Conservation (phyloP, 139 green algal species). For the Chlamydomonas eustigma region DNA sequence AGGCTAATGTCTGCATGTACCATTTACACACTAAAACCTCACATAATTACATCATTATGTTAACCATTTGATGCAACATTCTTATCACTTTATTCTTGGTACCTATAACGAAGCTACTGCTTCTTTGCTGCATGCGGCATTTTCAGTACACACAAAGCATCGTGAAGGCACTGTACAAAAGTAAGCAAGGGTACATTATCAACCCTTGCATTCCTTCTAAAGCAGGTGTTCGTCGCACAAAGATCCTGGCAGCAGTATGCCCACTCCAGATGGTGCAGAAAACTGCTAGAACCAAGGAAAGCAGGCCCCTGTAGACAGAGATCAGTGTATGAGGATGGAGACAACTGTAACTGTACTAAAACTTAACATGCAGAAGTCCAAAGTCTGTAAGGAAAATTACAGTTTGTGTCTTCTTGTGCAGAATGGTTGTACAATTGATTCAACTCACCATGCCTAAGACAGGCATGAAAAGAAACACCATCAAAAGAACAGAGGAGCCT, state of each 20-base stretch:
- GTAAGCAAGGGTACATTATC: slow-evolving; percentile 74
- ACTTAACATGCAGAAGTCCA: too few species aligned
- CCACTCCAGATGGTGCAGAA: slow-evolving; percentile 69
- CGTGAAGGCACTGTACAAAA: slow-evolving; percentile 80
- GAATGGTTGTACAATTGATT: too few species aligned
- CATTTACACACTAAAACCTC: too few species aligned
- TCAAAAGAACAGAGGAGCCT: too few species aligned
- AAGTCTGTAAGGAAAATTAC: not conserved
- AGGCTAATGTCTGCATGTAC: too few species aligned
- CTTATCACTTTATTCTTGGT: too few species aligned
- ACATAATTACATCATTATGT: too few species aligned
- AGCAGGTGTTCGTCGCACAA: slow-evolving; percentile 51
- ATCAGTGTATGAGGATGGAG: not conserved
- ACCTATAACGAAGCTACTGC: too few species aligned
- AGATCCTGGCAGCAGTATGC: slow-evolving; percentile 59
- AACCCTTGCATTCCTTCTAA: slow-evolving; percentile 62
- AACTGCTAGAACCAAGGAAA: slow-evolving; percentile 27
- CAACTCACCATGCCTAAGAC: not conserved
- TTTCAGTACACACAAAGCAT: slow-evolving; percentile 78
- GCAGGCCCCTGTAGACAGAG: slow-evolving; percentile 16
- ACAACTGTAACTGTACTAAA: too few species aligned
- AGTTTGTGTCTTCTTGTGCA: too few species aligned
- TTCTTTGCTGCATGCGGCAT: not conserved
- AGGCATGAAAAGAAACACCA: too few species aligned
- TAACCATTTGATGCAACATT: too few species aligned